Evolutionary conservation across 129 eudicot species (phyloP).

Genomic region (Flaveria linearis): DNA sequence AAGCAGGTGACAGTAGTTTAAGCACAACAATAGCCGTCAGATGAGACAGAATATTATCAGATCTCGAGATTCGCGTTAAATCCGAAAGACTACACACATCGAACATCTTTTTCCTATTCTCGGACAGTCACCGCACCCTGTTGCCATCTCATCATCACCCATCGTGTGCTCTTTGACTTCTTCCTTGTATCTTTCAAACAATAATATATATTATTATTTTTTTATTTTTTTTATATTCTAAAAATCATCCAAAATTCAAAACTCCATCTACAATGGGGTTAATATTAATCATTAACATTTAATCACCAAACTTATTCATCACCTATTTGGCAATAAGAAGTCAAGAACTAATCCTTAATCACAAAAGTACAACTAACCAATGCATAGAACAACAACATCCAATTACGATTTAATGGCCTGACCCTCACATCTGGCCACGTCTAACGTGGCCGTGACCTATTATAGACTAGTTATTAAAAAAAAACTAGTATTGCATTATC

Average conservation of each 20-base stretch:
- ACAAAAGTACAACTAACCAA: no score
- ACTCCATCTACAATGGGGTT: no score
- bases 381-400: no score
- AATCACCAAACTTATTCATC: not conserved
- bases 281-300: not conserved
- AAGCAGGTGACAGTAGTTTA: not conserved
- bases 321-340: not conserved
- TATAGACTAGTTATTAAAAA: no score
- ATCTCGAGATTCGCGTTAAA: slow-evolving; percentile 22
- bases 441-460: no score
- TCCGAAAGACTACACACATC: slow-evolving; percentile 6
- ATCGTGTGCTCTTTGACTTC: slow-evolving; percentile 24
- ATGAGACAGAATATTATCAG: slow-evolving; percentile 11
- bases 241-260: no score
- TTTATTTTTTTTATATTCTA: not conserved
- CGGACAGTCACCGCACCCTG: slow-evolving; percentile 34
- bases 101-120: slow-evolving; percentile 23
- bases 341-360: not conserved
- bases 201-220: not conserved
- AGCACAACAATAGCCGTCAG: slow-evolving; percentile 7
- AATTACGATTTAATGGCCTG: no score
- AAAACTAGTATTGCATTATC: no score
- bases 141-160: slow-evolving; percentile 22
- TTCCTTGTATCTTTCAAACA: slow-evolving; percentile 1
- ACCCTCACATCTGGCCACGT: no score